Conservation (phyloP, 495 filamentous ascomycete species). For the Aspergillus sclerotiicarbonarius region DNA sequence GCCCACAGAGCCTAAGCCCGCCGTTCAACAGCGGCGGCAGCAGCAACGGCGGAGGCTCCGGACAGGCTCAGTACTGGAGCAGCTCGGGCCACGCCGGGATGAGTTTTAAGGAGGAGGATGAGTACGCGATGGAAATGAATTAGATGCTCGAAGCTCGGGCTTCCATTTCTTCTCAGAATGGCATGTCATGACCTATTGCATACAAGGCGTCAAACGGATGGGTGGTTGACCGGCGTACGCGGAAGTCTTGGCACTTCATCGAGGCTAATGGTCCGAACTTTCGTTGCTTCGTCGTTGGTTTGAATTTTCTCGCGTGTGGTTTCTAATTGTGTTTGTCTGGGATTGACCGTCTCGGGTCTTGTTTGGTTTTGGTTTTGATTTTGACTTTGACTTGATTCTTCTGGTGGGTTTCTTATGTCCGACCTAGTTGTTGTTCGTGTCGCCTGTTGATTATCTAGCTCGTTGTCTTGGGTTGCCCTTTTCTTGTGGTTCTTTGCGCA, state of each 20-base stretch:
- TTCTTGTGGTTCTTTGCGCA: conserved; percentile 22
- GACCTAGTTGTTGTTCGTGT: conserved; percentile 8
- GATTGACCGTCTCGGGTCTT: conserved; percentile 7
- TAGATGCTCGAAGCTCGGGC: conserved; percentile 25
- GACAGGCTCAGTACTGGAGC: conserved; percentile 68
- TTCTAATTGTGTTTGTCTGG: conserved; percentile 20
- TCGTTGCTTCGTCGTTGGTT: conserved; percentile 15
- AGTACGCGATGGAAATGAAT: conserved; percentile 78
- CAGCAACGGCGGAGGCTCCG: conserved; percentile 54
- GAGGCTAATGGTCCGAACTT: conserved; percentile 13
- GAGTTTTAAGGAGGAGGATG: conserved; percentile 89
- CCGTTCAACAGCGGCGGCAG: conserved; percentile 60
- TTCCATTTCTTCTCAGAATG: conserved; percentile 17
- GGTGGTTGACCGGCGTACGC: conserved; percentile 33
- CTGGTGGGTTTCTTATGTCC: conserved; percentile 1
- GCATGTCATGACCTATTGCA: conserved; percentile 38
- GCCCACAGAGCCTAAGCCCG: conserved; percentile 69
- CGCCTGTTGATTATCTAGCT: not conserved
- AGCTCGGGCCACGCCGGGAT: conserved; percentile 64
- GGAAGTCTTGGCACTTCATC: conserved; percentile 30
- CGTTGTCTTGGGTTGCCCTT: conserved; percentile 23
- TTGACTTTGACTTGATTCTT: too few relatives aligned
- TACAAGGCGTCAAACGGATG: conserved; percentile 40
- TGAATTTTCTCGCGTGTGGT: conserved; percentile 16
- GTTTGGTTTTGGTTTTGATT: conserved; percentile 11